Base-by-base conservation (phyloP, 805 yeast species). In the Candida easanensis region DNA sequence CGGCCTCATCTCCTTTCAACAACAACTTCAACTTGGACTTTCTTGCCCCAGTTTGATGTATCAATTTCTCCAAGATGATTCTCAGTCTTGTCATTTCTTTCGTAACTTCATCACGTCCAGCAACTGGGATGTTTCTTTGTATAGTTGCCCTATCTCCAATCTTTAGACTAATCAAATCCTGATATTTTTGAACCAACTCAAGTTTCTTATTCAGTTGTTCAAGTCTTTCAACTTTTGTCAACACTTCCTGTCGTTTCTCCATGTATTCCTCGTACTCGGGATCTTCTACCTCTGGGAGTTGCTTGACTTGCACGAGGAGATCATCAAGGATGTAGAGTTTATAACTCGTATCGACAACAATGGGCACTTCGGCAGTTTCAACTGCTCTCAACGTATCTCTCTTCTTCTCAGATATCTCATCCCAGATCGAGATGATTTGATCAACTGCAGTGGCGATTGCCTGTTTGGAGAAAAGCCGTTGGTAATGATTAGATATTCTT, bases 391-490 rank as follows among this genome's bases (percentile, higher is more conserved):
- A 6, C 0, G 42, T 16, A 8, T 38, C 32, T 4, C 45, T 33
- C 16, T 44, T 38, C 5, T 44, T 32, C 4, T 39, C 40, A 1
- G 33, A 13, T 23, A 41, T 28, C 10, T 49, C 47, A 5, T 46
- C 42, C 50, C 55, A 43, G 20, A 55, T 13, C 9, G 42, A 40
- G 3, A 41, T 9, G 2, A 57, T 47, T 20, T 58, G 62, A 18
- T 56, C 56, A 15, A 46, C 37, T 3, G 46, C 37, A 26, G 56
- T 53, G 16, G 42, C 45, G 10, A 52, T 42, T 6, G 62, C 46
- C 34, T 58, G 60, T 18, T 45, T 43, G 8, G 61, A 55, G 40
- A 42, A 55, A 18, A 34, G 42, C 21, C 27, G 33, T 8, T 45
- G 48, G 33, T 45, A 41, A 4, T 48, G 45, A 1, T 35, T 30